Evolutionary conservation across 164 flowering plant genomes (phyloP), one percentile per base, ranked within the genome.

Genomic region (Hamamelis virginiana): DNA sequence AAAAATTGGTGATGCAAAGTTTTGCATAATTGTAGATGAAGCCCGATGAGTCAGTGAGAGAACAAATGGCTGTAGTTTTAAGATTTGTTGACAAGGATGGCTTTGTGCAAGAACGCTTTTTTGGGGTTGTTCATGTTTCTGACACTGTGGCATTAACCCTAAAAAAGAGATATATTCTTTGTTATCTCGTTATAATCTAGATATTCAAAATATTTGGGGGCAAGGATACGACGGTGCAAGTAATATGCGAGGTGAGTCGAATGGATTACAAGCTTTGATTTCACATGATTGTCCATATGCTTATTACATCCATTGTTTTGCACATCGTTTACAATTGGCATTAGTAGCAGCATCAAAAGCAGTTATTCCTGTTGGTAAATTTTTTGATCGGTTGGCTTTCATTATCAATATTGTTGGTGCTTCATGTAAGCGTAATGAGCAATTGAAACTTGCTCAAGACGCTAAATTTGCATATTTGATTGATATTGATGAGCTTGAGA

Each of bases 21-120:
- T 72, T 59, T 75, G 66, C 44, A 51, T 70, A 8, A 65, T 75
- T 19, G 65, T 78, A 15, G 72, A 72, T 72, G 76, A 78, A 56
- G 56, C 70, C 19, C 25, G 75, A 72, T 74, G 47, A 22, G 38
- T 70, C 22, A 0, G 44, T 33, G 10, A 38, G 10, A 1, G 48
- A 62, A 25, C 48, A 62, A 44, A 38, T 33, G 44, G 63, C 46
- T 27, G 8, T 60, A 14, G 46, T 38, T 27, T 18, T 60, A 33
- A 18, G 46, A 8, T 60, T 14, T 60, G 45, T 60, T 5, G 46
- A 28, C 18, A 33, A 38, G 28, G 11, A 60, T 16, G 63, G 46
- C 9, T 13, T 27, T 28, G 45, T 60, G 18, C 13, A 14, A 4
- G 63, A 60, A 19, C 19, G 46, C 6, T 60, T 60, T 22, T 5